Evolutionary conservation across 2,329 filamentous ascomycete genomes (phyloP), one percentile per base, ranked within the genome.

Genomic region (Pseudocercospora crystallina): DNA sequence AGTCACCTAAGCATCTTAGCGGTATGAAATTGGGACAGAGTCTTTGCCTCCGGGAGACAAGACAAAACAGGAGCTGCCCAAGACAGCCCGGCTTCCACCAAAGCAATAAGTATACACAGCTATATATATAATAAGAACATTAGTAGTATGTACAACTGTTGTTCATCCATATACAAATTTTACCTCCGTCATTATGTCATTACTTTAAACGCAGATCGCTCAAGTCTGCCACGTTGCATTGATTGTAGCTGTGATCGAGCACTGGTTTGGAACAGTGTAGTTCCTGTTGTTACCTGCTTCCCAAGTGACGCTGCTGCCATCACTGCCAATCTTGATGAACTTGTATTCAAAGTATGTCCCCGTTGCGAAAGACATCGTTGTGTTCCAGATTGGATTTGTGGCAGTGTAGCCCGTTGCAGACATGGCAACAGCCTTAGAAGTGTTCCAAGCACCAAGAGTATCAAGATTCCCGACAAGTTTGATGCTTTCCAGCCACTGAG

Each of bases 381-480:
- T 75, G 42, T 70, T 76, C 87, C 86, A 90, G 7, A 86, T 58
- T 0, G 80, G 82, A 59, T 85, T 81, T 20, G 64, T 69, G 2
- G 71, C 59, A 0, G 81, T 84, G 62, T 89, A 89, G 10, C 73
- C 61, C 10, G 70, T 72, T 1, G 85, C 80, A 36, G 76, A 79
- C 20, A 90, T 71, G 0, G 79, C 61, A 2, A 86, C 61, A 0
- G 80, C 85, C 0, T 78, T 71, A 5, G 52, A 50, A 0, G 66
- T 52, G 49, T 82, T 72, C 86, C 86, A 90, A 30, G 51, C 61
- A 2, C 86, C 86, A 4, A 90, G 77, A 20, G 78, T 71, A 1
- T 74, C 60, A 42, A 78, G 74, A 48, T 77, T 81, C 17, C 87
- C 87, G 0, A 79, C 75, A 12, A 90, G 67, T 65, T 83, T 86